Evolutionary conservation across 352 stramenopile species (phyloP).

Genomic region (Phytophthora sp.): DNA sequence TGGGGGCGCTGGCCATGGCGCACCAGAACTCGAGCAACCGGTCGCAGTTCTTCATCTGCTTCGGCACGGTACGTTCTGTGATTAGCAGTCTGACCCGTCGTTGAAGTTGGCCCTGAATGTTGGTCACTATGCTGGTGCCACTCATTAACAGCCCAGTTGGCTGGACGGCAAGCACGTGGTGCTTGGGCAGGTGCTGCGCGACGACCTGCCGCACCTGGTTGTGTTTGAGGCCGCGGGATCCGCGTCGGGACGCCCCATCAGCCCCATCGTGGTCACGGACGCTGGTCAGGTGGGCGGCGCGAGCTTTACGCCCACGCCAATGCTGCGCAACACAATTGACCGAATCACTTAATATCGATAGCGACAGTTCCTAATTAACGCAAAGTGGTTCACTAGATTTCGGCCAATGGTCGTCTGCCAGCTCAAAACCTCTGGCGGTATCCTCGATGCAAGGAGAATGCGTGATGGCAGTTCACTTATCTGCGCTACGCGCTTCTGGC

Average conservation of each 20-base stretch:
- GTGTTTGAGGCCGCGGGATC: slow-evolving; percentile 58
- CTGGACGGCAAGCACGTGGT: slow-evolving; percentile 98
- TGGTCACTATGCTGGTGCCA: slow-evolving; percentile 28
- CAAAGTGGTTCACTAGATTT: slow-evolving; percentile 26
- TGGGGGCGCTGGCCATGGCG: slow-evolving; percentile 97
- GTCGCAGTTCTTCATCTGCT: slow-evolving; percentile 99
- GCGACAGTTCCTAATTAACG: slow-evolving; percentile 15
- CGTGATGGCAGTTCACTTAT: neutral
- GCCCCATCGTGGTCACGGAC: slow-evolving; percentile 60
- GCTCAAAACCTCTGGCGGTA: slow-evolving; percentile 37
- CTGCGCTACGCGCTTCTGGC: neutral
- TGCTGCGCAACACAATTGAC: neutral
- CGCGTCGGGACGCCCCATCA: slow-evolving; percentile 50
- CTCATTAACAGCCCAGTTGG: slow-evolving; percentile 63
- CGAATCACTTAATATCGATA: neutral
- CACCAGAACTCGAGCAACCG: slow-evolving; percentile 97
- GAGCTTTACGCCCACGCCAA: slow-evolving; percentile 37
- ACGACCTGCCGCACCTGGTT: slow-evolving; percentile 63
- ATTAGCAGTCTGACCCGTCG: neutral
- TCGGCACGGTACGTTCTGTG: slow-evolving; percentile 47
- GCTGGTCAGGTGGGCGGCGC: slow-evolving; percentile 61
- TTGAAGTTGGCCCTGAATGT: slow-evolving; percentile 27
- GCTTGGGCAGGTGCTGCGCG: slow-evolving; percentile 88
- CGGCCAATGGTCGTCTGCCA: slow-evolving; percentile 62
- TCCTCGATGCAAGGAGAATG: neutral